phyloP scores from a whole-genome alignment of 495 filamentous ascomycete genomes.

The Letharia lupina region DNA sequence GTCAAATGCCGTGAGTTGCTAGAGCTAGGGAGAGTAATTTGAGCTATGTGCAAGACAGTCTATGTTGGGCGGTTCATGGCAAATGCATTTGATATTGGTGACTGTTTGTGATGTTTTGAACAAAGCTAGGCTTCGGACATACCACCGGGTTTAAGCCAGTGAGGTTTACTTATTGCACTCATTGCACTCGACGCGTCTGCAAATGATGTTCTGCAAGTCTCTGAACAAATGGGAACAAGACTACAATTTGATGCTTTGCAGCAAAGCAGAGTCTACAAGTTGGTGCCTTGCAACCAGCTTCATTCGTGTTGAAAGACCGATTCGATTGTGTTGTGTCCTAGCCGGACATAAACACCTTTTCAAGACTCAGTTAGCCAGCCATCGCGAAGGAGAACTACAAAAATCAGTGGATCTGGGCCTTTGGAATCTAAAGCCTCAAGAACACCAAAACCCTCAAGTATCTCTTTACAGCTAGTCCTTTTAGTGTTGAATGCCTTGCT shows the following conservation, averaged over 20 bases:
- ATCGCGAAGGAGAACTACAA: neutral
- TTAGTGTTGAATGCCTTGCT: neutral
- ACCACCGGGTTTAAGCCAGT: neutral
- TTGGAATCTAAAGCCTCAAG: neutral
- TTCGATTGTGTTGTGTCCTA: neutral
- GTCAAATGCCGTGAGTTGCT: neutral
- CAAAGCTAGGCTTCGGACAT: neutral
- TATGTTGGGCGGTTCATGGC: neutral
- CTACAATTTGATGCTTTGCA: neutral
- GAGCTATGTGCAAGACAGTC: neutral
- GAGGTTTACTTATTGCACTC: neutral
- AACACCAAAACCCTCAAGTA: neutral
- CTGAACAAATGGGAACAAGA: neutral
- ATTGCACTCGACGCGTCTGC: neutral
- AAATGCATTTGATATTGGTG: neutral
- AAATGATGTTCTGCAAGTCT: neutral
- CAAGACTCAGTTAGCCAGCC: neutral
- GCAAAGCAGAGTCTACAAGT: neutral
- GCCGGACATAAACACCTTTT: neutral
- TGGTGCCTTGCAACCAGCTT: neutral
- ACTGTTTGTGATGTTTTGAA: constrained; percentile 3
- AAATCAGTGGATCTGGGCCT: neutral
- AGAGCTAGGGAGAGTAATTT: neutral
- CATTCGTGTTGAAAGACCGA: neutral
- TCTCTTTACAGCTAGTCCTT: neutral